Base-by-base conservation (phyloP, 306 rosid species). In the Ormosia emarginata region DNA sequence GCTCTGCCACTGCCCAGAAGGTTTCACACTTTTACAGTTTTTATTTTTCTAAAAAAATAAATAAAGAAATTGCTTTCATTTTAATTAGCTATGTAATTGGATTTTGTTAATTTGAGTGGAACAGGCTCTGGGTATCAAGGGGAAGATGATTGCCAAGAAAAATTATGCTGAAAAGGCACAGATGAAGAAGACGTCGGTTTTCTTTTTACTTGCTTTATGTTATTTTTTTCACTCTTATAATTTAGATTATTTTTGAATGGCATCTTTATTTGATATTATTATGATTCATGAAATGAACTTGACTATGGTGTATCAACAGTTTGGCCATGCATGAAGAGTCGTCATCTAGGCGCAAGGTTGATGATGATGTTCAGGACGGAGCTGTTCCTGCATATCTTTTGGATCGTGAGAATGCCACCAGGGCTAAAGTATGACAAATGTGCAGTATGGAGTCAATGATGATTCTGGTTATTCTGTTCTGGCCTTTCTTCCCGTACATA, bases 291-390 rank as follows among this genome's bases (percentile, higher is more conserved):
- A 24, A 24, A 24, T 24, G 24, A 24, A 1, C 24, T 75, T 32
- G n/a, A 9, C 8, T 12, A 37, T 47, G 72, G 5, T 52, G n/a
- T 64, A 8, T 74, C 71, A 58, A 86, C 87, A 95, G 98, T 69
- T 86, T 95, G 87, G 88, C 87, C 34, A 91, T 91, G 94, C 98
- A 95, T 58, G 98, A 93, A 80, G 98, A 95, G 80, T 93, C 98
- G 12, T 81, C 94, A 41, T 67, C 86, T 57, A 86, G 97, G 79
- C 93, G 94, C 77, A 95, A 91, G 92, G 88, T 87, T 49, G 98
- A 93, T 69, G 98, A 94, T 74, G 91, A 90, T 84, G 94, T 93
- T 81, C 91, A 83, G 1, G 93, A 93, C n/a, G 98, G 98, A 30
- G 95, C 98, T 62, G 81, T 91, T 78, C 98, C 98, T 58, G 90